These are phyloP conservation scores for Cutaneotrichosporon mucoides DNA, from an alignment of 1,284 basidiomycete species.

Conservation along the genomic window DNA sequence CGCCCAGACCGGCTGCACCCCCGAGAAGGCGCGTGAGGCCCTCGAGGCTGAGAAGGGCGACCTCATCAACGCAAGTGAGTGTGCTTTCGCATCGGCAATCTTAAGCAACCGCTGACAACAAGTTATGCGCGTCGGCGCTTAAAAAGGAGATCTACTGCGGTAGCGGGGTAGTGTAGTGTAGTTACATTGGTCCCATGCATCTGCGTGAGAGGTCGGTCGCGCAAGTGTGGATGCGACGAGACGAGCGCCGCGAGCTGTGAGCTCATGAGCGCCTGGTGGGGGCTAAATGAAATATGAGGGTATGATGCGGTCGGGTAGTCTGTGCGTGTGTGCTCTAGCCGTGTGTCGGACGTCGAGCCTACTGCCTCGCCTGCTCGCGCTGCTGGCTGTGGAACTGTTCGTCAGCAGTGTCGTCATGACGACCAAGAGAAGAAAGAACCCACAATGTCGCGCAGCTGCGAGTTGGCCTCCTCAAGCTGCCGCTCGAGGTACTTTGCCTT, in stretches of 20 bases:
- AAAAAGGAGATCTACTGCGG: constrained; percentile 7
- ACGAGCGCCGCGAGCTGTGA: too few species aligned
- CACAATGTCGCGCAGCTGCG: constrained; percentile 80
- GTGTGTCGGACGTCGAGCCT: not conserved
- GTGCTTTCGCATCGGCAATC: too few species aligned
- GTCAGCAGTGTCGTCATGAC: constrained; percentile 3
- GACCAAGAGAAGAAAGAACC: constrained; percentile 37
- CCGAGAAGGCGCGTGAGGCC: constrained; percentile 83
- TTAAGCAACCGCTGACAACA: not conserved
- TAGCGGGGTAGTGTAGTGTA: constrained; percentile 9
- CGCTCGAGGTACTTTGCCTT: constrained; percentile 79
- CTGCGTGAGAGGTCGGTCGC: constrained; percentile 13
- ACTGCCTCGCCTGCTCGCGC: constrained; percentile 12
- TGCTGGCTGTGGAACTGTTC: constrained; percentile 46
- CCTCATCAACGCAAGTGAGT: constrained; percentile 86
- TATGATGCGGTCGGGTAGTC: not conserved
- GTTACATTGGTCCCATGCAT: constrained; percentile 24
- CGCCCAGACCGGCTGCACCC: constrained; percentile 70
- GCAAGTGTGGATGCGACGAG: too few species aligned
- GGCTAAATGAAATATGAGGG: not conserved
- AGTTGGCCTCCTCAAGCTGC: constrained; percentile 81
- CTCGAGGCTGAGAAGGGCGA: constrained; percentile 86
- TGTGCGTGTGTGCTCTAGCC: not conserved
- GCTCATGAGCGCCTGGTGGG: too few species aligned
- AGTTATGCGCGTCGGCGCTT: constrained; percentile 32